Evolutionary conservation across 2,329 filamentous ascomycete genomes (phyloP), one percentile per base, ranked within the genome.

Genomic region (Fusarium chaquense): DNA sequence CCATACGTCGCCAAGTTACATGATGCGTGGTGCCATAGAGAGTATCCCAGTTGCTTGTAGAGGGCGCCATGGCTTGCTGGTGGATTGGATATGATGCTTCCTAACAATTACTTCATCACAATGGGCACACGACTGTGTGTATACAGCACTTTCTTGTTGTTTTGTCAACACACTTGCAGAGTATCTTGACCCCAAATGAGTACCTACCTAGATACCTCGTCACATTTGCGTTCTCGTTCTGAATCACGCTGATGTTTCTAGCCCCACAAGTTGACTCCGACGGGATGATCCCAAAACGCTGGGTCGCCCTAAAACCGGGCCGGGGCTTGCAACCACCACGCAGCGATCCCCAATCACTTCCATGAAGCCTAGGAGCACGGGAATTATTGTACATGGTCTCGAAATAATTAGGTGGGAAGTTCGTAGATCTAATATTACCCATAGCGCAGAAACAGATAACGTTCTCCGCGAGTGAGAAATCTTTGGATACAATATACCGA

Each of bases 241-340:
- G 30, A 8, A n/a, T 55, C 51, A 44, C 33, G 55, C 47, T 44
- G 43, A 41, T 15, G 24, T 45, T 45, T 35, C n/a, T 30, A n/a
- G 65, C 64, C 70, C 70, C 70, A 73, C 70, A 71, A 45, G 33
- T 40, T 56, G 65, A 61, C 57, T 59, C 62, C 62, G 43, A 45
- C 59, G 38, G 51, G 59, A 63, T 49, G 46, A 71, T 72, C 54
- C 70, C 70, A 71, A 73, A 55, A 53, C 49, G 64, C 70, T 62
- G 70, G 70, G 68, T 72, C 58, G 51, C 59, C 67, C 66, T 72
- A 72, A 72, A 20, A 62, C 38, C 55, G 66, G 67, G 64, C 67
- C 65, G 49, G 68, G 65, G 46, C 35, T 70, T 67, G 65, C 67
- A 74, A 65, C 72, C 70, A 73, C 65, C 67, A 71, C 56, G 53